Base-by-base conservation (phyloP, 441 rosid genomes). In the Euphorbia schlechtendalii region DNA sequence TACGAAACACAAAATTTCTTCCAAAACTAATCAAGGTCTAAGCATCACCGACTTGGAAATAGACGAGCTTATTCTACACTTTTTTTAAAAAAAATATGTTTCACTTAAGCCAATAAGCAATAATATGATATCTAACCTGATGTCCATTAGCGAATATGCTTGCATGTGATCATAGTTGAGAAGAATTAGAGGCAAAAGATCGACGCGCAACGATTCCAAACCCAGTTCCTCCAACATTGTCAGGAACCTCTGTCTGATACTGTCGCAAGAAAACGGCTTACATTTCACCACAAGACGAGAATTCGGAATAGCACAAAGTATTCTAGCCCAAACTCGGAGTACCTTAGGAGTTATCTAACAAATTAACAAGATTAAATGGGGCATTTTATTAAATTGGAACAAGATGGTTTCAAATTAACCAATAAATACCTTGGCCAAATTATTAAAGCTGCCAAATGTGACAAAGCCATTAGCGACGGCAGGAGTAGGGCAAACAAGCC, bases 141-240 rank as follows among this genome's bases (percentile, higher is more conserved):
- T 91, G 76, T 94, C 99, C 99, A 94, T 89, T 15, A 91, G 83
- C 69, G 96, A 84, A 82, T 94, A 94, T 54, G 99, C 97, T 86
- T 91, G 99, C 99, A 94, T 87, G 67, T 94, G 99, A 71, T 89
- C 99, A 66, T 94, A 96, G 78, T 94, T 94, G 71, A 84, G 90
- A 75, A 91, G 98, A 81, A 94, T 91, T 64, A 94, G 76, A 8
- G 99, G 99, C 77, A 94, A 81, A 61, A 94, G 98, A 82, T 94
- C 99, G 70, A 94, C 96, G 41, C 96, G 98, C 63, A 85, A 78
- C 28, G 99, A 73, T 80, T 94, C 98, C 83, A 94, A 78, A 51
- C 99, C 99, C 67, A 91, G 80, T 76, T 91, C 83, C 86, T 89
- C 96, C 81, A 91, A 77, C 49, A 86, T 86, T 17, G 87, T 54